Conservation (phyloP, 805 yeast species). For the Schwanniomyces yamadae region DNA sequence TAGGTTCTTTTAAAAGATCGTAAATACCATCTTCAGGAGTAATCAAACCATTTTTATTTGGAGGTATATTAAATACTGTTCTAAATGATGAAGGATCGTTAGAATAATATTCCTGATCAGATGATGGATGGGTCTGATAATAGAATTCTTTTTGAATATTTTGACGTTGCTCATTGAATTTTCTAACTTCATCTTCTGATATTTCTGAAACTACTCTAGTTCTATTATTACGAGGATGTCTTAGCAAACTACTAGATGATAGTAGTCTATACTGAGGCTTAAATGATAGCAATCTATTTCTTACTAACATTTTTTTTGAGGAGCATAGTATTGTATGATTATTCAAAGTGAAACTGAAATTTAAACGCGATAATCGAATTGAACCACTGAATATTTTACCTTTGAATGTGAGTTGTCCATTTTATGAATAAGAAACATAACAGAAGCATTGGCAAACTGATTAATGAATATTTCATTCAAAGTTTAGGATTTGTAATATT, state of each 20-base stretch:
- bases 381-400: too few relatives aligned
- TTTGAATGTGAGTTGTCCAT: too few relatives aligned
- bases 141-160: constrained; percentile 18
- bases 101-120: constrained; percentile 17
- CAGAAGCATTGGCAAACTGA: too few relatives aligned
- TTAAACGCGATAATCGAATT: too few relatives aligned
- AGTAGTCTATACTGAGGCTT: neutral
- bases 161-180: constrained; percentile 15
- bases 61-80: constrained; percentile 34
- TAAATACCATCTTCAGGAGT: constrained; percentile 59
- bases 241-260: neutral
- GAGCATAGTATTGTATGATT: too few relatives aligned
- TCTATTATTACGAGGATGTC: constrained; percentile 12
- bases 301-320: neutral
- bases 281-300: neutral
- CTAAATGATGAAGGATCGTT: constrained; percentile 30
- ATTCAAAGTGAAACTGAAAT: too few relatives aligned
- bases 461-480: too few relatives aligned
- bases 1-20: constrained; percentile 70
- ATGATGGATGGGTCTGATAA: constrained; percentile 28
- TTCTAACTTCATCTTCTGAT: constrained; percentile 33
- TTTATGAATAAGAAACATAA: too few relatives aligned
- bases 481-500: too few relatives aligned
- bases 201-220: constrained; percentile 34
- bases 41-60: constrained; percentile 51